Percentiles rank a stretch among this genome's conserved stretches.
Evolutionary conservation across 2,329 filamentous ascomycete genomes (phyloP).

Genomic region (Nothomitra cinnamomea): DNA sequence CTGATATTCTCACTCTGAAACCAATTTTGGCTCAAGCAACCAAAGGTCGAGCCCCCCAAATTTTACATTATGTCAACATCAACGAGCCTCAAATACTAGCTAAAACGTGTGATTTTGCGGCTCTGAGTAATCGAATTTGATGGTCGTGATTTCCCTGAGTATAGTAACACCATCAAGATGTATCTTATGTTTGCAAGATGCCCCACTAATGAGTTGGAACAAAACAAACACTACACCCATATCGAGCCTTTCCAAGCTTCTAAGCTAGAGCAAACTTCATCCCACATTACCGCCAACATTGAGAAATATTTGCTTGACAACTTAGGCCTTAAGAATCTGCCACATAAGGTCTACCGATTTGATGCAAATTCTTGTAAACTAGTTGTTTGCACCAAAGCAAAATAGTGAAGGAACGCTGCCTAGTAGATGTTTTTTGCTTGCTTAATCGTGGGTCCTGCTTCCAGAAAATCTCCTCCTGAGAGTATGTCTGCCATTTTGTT

Average conservation of each 20-base stretch:
- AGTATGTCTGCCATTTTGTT: too few species aligned
- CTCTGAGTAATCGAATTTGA: slow-evolving; percentile 10
- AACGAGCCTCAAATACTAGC: slow-evolving; percentile 4
- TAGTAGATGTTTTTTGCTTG: too few species aligned
- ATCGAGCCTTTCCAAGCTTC: slow-evolving; percentile 10
- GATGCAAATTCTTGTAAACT: too few species aligned
- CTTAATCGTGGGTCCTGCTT: too few species aligned
- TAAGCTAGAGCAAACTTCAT: slow-evolving; percentile 9
- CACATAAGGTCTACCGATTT: neutral
- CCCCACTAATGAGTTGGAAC: slow-evolving; percentile 9
- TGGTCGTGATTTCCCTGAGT: slow-evolving; percentile 6
- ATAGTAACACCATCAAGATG: slow-evolving; percentile 9
- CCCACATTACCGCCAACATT: slow-evolving; percentile 9
- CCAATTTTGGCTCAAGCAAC: neutral
- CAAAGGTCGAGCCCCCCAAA: too few species aligned
- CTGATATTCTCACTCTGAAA: too few species aligned
- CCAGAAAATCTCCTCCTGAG: too few species aligned
- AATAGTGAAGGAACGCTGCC: too few species aligned
- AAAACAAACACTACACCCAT: slow-evolving; percentile 9
- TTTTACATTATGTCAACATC: neutral
- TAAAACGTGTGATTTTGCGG: slow-evolving; percentile 10
- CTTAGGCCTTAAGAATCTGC: neutral
- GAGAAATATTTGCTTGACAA: neutral
- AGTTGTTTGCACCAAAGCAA: too few species aligned
- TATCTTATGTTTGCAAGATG: slow-evolving; percentile 9